These are phyloP conservation scores for Conringia planisiliqua DNA, from an alignment of 345 rosid species.

Conservation along the genomic window DNA sequence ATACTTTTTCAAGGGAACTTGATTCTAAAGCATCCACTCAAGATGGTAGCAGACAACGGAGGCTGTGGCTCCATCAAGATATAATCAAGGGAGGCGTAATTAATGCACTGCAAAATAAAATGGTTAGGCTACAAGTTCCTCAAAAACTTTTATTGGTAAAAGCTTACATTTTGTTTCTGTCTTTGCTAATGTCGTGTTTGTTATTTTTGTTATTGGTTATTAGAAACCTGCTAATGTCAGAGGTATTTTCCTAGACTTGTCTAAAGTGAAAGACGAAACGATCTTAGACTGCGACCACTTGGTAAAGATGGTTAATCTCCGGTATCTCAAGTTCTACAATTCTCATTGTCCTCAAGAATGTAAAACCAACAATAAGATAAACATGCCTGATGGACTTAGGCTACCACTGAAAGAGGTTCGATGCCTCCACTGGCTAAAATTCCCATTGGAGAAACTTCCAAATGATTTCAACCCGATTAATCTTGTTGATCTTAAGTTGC, in stretches of 20 bases:
- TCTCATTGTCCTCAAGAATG: not conserved
- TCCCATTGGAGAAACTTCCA: conserved; percentile 12
- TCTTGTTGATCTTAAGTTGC: conserved; percentile 21
- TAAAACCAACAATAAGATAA: not conserved
- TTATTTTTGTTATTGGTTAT: not conserved
- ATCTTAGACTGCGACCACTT: not conserved
- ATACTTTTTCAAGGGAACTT: not conserved
- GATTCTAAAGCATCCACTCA: not conserved
- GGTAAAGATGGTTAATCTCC: not conserved
- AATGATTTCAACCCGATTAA: not conserved
- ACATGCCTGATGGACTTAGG: not conserved
- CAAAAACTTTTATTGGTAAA: not conserved
- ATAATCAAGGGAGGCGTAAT: not conserved
- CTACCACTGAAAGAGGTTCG: not conserved
- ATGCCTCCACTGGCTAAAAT: not conserved
- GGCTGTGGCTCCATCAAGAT: not conserved
- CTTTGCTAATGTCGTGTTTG: not conserved
- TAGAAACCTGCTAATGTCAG: not conserved
- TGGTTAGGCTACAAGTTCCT: not conserved
- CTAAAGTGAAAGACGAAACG: not conserved
- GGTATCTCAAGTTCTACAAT: not conserved
- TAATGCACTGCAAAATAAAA: not conserved
- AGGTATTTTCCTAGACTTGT: not conserved
- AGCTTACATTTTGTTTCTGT: not conserved
- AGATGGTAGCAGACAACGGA: not conserved